Evolutionary conservation across 2,329 filamentous ascomycete species (phyloP).

Genomic region (Penicillium olsonii): DNA sequence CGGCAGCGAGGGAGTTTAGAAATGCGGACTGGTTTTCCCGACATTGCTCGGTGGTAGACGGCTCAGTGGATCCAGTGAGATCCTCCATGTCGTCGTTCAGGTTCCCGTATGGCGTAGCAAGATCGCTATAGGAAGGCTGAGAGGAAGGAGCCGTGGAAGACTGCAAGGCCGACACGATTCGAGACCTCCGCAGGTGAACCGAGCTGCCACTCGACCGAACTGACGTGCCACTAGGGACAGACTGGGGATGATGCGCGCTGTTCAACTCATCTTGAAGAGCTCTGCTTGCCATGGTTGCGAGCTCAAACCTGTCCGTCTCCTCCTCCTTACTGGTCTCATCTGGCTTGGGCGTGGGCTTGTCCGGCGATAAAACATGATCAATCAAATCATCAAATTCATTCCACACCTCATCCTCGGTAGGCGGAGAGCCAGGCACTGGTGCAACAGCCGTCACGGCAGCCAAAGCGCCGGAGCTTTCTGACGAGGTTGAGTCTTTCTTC

Average conservation of each 20-base stretch:
- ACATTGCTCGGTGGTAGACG: constrained; percentile 20
- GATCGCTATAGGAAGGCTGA: constrained; percentile 56
- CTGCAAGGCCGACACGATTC: constrained; percentile 53
- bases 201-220: constrained; percentile 36
- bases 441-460: constrained; percentile 67
- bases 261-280: constrained; percentile 40
- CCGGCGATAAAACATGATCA: constrained; percentile 63
- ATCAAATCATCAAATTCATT: constrained; percentile 90
- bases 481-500: constrained; percentile 70
- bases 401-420: constrained; percentile 86
- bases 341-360: constrained; percentile 26
- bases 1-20: constrained; percentile 27
- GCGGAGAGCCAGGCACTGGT: constrained; percentile 61
- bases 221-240: constrained; percentile 25
- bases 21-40: constrained; percentile 29
- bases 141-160: constrained; percentile 52
- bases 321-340: constrained; percentile 18
- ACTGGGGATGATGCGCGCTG: constrained; percentile 15
- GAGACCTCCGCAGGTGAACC: constrained; percentile 50
- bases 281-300: constrained; percentile 42
- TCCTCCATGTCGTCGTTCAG: constrained; percentile 22
- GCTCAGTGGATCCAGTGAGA: not conserved
- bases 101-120: constrained; percentile 53
- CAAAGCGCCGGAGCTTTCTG: constrained; percentile 65
- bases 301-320: constrained; percentile 33